A percentile compares a stretch with the other conserved stretches of the same genome.
phyloP scores from a whole-genome alignment of 495 filamentous ascomycete species.

The Niebla homalea region DNA sequence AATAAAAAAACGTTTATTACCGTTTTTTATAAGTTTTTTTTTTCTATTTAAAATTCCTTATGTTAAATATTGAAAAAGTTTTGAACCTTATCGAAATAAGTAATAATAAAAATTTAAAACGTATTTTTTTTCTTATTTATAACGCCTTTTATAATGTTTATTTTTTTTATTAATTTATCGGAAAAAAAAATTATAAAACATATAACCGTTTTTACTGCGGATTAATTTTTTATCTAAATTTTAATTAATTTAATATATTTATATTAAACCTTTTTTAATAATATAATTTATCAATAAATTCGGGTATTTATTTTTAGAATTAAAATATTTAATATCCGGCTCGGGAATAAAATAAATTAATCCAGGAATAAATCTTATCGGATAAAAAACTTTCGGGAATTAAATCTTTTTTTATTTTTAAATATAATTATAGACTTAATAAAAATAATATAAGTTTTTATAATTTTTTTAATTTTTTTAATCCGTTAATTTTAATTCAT shows the following conservation, averaged over 20 bases:
- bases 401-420: background rate
- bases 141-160: background rate
- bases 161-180: background rate
- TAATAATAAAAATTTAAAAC: background rate
- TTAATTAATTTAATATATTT: background rate
- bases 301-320: background rate
- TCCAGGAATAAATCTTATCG: background rate
- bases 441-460: too few species aligned
- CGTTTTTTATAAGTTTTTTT: background rate
- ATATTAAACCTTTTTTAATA: too few species aligned
- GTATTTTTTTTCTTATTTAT: background rate
- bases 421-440: too few species aligned
- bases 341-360: too few species aligned
- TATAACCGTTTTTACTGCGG: background rate
- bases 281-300: background rate
- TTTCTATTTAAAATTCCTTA: background rate
- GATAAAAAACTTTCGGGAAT: background rate
- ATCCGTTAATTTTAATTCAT: too few species aligned
- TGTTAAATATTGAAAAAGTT: too few species aligned
- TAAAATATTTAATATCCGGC: too few species aligned
- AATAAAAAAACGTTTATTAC: too few species aligned
- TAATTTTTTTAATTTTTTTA: too few species aligned
- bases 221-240: background rate
- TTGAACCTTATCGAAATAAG: too few species aligned
- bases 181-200: background rate